phyloP scores from a whole-genome alignment of 352 stramenopile genomes.

The Phytophthora ramorum region DNA sequence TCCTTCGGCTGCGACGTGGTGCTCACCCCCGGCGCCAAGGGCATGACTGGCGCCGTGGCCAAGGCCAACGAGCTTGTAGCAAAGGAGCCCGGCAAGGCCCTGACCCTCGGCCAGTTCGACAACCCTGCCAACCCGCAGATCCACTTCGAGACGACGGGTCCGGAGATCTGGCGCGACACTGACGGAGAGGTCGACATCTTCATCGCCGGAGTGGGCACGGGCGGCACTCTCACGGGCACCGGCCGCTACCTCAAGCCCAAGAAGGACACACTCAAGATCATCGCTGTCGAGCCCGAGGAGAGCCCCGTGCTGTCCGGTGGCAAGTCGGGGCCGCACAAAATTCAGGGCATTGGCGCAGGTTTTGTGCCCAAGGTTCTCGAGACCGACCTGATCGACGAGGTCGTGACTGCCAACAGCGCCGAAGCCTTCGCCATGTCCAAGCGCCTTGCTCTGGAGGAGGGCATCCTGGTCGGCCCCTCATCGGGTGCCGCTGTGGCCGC shows the following conservation, averaged over 20 bases:
- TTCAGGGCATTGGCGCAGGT: constrained; percentile 86
- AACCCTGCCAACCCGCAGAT: constrained; percentile 97
- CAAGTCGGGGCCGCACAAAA: constrained; percentile 85
- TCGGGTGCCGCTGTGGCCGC: constrained; percentile 88
- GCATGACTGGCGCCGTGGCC: constrained; percentile 81
- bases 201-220: constrained; percentile 88
- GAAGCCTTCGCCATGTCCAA: constrained; percentile 90
- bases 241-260: constrained; percentile 89
- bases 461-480: constrained; percentile 88
- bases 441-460: constrained; percentile 84
- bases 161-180: constrained; percentile 91
- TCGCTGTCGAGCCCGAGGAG: constrained; percentile 87
- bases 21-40: constrained; percentile 89
- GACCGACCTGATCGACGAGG: constrained; percentile 89
- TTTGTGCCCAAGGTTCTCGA: constrained; percentile 86
- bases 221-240: constrained; percentile 88
- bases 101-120: constrained; percentile 96
- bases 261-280: constrained; percentile 84
- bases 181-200: constrained; percentile 89
- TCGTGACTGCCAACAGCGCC: constrained; percentile 82
- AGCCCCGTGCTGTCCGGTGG: constrained; percentile 84
- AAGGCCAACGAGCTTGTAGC: constrained; percentile 83
- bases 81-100: constrained; percentile 70
- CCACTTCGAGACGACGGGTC: constrained; percentile 89
- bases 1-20: constrained; percentile 93